Evolutionary conservation across 208 protist species (phyloP).

Genomic region (Acanthamoeba sp.): DNA sequence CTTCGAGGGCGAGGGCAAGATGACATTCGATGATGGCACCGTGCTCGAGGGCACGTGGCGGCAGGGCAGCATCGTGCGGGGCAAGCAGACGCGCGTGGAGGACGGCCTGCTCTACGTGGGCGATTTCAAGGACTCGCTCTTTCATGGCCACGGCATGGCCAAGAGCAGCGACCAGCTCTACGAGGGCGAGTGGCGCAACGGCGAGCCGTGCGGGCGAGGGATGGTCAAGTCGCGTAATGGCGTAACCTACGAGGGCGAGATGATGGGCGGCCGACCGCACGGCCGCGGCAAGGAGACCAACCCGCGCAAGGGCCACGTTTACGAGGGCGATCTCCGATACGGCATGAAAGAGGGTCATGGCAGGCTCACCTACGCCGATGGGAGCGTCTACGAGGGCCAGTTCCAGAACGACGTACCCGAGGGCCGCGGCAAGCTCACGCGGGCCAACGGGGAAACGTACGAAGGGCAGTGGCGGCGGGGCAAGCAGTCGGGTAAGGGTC

Average conservation of each 20-base stretch:
- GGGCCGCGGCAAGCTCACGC: constrained; percentile 28
- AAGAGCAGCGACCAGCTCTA: constrained; percentile 39
- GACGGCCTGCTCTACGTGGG: constrained; percentile 67
- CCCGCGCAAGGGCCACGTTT: neutral
- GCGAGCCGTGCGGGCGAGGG: constrained; percentile 27
- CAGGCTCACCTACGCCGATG: constrained; percentile 4
- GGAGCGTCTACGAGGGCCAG: constrained; percentile 70
- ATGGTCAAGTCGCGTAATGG: constrained; percentile 23
- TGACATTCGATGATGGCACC: constrained; percentile 75
- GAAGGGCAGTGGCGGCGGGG: constrained; percentile 70
- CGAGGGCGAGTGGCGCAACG: constrained; percentile 56
- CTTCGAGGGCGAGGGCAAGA: constrained; percentile 77
- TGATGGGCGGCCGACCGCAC: constrained; percentile 57
- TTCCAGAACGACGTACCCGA: constrained; percentile 70
- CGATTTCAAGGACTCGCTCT: constrained; percentile 36
- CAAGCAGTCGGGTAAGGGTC: constrained; percentile 44
- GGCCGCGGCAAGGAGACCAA: constrained; percentile 48
- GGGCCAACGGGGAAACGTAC: constrained; percentile 59
- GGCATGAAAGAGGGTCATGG: constrained; percentile 67
- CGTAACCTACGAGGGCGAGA: constrained; percentile 58
- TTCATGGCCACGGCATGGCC: constrained; percentile 57
- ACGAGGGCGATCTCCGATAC: constrained; percentile 70
- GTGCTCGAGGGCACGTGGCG: constrained; percentile 80
- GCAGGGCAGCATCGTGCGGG: constrained; percentile 43
- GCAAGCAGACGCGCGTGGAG: constrained; percentile 71